A percentile compares a stretch with the other conserved stretches of the same genome.
These are phyloP conservation scores for Jackrogersella minutella DNA, from an alignment of 495 filamentous ascomycete genomes.

Conservation along the genomic window DNA sequence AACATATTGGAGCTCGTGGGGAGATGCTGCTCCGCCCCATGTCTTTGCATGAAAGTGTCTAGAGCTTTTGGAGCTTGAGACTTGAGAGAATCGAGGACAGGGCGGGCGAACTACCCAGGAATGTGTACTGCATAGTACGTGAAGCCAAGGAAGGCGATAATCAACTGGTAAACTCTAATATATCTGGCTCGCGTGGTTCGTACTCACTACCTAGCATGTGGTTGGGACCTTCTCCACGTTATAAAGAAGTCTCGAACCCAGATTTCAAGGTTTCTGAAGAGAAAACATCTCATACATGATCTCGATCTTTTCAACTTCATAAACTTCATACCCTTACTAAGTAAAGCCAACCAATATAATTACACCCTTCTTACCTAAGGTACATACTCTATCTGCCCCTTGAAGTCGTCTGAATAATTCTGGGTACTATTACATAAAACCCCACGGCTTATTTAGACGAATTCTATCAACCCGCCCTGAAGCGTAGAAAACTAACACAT, in stretches of 20 bases:
- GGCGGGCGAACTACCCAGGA: slow-evolving; percentile 19
- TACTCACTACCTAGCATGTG: no score
- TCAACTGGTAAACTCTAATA: slow-evolving; percentile 12
- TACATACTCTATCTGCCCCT: not conserved
- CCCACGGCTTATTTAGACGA: no score
- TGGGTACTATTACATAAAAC: no score
- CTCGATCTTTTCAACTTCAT: slow-evolving; percentile 15
- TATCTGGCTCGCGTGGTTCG: slow-evolving; percentile 8
- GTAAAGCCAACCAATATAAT: no score
- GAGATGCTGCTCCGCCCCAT: slow-evolving; percentile 24
- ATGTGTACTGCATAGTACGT: no score
- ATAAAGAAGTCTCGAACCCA: slow-evolving; percentile 25
- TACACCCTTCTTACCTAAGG: slow-evolving; percentile 1
- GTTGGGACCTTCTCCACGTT: slow-evolving; percentile 20
- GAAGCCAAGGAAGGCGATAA: slow-evolving; percentile 24
- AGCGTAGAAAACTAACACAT: not conserved
- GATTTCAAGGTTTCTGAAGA: slow-evolving; percentile 2
- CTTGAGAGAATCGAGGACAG: slow-evolving; percentile 26
- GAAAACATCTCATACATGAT: slow-evolving; percentile 9
- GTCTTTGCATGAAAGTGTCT: no score
- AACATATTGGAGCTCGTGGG: not conserved
- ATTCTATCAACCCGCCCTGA: not conserved
- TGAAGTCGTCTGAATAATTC: not conserved
- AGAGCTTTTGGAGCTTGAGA: no score
- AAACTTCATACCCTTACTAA: not conserved